Conservation (phyloP, 495 filamentous ascomycete genomes). For the Venustampulla echinocandica region DNA sequence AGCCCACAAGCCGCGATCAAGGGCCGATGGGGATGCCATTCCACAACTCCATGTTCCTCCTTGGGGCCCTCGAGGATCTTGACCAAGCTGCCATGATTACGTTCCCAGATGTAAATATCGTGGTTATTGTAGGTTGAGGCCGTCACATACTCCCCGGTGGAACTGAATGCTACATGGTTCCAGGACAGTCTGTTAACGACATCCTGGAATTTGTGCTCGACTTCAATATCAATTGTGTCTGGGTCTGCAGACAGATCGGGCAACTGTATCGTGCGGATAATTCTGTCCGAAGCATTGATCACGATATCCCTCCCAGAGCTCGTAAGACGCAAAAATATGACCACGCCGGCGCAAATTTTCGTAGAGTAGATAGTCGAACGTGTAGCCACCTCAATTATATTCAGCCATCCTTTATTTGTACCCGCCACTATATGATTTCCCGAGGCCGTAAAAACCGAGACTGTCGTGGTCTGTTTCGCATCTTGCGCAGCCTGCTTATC, state of each 20-base stretch:
- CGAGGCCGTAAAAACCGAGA: constrained; percentile 72
- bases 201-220: constrained; percentile 98
- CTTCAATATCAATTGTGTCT: constrained; percentile 71
- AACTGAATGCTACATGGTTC: constrained; percentile 93
- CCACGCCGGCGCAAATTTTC: constrained; percentile 74
- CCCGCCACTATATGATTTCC: constrained; percentile 85
- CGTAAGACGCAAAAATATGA: constrained; percentile 79
- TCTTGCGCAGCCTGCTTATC: constrained; percentile 87
- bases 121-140: constrained; percentile 95
- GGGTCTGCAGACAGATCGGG: constrained; percentile 46
- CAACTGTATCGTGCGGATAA: constrained; percentile 76
- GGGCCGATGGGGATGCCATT: constrained; percentile 93
- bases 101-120: constrained; percentile 97
- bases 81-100: constrained; percentile 82
- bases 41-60: constrained; percentile 88
- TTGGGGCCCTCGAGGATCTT: constrained; percentile 93
- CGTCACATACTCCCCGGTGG: constrained; percentile 84
- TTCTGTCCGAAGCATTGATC: constrained; percentile 82
- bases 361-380: constrained; percentile 76
- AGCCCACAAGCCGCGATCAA: constrained; percentile 83
- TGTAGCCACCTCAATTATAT: constrained; percentile 68
- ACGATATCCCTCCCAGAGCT: constrained; percentile 77
- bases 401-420: constrained; percentile 90
- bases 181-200: constrained; percentile 89
- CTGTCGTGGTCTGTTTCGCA: constrained; percentile 87